Base-by-base conservation (phyloP, 2,329 filamentous ascomycete genomes). In the Macrophomina phaseolina region DNA sequence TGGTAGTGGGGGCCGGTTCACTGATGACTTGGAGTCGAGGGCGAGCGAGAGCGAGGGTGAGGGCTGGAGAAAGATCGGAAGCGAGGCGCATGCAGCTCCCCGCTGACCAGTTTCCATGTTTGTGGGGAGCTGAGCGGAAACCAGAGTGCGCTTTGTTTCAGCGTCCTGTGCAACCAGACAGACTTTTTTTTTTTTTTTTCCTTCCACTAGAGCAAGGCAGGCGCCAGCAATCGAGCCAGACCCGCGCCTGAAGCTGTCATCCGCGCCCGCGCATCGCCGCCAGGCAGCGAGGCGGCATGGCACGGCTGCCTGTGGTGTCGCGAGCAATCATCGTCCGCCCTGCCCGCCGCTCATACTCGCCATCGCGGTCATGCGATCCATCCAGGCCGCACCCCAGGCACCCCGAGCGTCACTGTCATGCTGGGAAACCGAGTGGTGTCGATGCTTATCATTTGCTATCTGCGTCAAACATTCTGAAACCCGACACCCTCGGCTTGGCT, bases 301-400 rank as follows among this genome's bases (percentile, higher is more conserved):
- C 55, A 46, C 55, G 55, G 53, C 38, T 11, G 23, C n/a, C 45
- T 12, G 18, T 23, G 34, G 7, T 16, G 32, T 45, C 32, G 58
- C 58, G 58, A 61, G 58, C 58, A 61, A 61, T 61, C 58, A 48
- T 30, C 42, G n/a, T 30, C 32, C 40, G 53, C 53, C 32, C 53
- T 42, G 42, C 42, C 23, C 23, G 23, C 23, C 23, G 23, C 23
- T 23, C 23, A 3, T 3, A 23, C 23, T 23, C 23, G 23, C 23
- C 23, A 23, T 23, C 23, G 23, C 23, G 23, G 23, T 23, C 23
- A 23, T 23, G 23, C 28, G 40, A 36, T 61, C 32, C 30, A 40
- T 32, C 52, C 52, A 30, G n/a, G 6, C 23, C 52, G n/a, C 58
- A 7, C n/a, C 18, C 30, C 9, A 34, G 5, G 30, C 30, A 61